Evolutionary conservation across 148 eudicot species (phyloP).

Genomic region (Persicaria maculosa): DNA sequence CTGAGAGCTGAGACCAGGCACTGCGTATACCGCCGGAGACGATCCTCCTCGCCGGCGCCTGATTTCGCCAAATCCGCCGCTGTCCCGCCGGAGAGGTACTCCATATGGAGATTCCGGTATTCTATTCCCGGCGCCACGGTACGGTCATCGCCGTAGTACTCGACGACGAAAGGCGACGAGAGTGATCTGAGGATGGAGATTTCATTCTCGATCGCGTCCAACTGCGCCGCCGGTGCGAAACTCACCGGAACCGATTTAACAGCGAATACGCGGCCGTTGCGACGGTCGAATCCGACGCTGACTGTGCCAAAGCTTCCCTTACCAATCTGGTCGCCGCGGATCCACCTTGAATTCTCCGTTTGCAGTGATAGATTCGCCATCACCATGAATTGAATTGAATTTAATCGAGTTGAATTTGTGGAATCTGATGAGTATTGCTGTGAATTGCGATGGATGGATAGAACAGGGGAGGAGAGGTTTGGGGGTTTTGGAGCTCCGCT

Average conservation of each 20-base stretch:
- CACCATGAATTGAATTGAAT: not conserved
- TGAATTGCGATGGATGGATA: not conserved
- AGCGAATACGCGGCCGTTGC: constrained; percentile 45
- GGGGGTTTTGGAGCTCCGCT: not conserved
- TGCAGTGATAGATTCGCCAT: not conserved
- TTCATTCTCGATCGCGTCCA: constrained; percentile 56
- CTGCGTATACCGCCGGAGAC: constrained; percentile 39
- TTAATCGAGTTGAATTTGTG: no score
- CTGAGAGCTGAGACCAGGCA: constrained; percentile 44
- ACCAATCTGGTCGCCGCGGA: constrained; percentile 44
- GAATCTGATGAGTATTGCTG: no score
- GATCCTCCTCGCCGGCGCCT: constrained; percentile 21
- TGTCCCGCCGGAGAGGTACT: constrained; percentile 56
- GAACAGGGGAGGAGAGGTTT: not conserved
- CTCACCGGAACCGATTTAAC: constrained; percentile 49
- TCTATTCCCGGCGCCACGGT: not conserved
- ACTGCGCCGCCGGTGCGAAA: constrained; percentile 16
- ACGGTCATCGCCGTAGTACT: constrained; percentile 40
- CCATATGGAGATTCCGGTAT: constrained; percentile 45
- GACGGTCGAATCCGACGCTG: constrained; percentile 27
- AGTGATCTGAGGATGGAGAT: constrained; percentile 36
- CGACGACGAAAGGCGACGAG: constrained; percentile 48
- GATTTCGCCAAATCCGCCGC: not conserved
- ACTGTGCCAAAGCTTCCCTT: constrained; percentile 65
- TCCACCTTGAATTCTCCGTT: constrained; percentile 26